Evolutionary conservation across 441 rosid species (phyloP).

Genomic region (Adansonia grandidieri): DNA sequence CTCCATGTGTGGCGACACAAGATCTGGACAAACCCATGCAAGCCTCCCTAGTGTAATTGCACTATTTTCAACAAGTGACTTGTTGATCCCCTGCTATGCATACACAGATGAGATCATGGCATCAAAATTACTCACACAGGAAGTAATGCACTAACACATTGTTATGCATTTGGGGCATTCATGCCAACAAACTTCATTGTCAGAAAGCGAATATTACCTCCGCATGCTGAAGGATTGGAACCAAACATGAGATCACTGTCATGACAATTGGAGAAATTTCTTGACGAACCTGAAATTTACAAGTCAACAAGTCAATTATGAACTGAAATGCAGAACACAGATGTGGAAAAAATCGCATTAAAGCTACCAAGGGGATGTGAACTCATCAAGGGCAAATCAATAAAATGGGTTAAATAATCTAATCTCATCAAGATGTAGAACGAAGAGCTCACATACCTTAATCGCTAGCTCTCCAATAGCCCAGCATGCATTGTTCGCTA

Average conservation of each 20-base stretch:
- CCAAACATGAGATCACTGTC: conserved; percentile 74
- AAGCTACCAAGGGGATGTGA: not conserved
- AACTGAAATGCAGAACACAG: too few species aligned
- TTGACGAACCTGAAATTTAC: conserved; percentile 71
- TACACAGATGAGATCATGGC: conserved; percentile 23
- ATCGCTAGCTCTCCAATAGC: conserved; percentile 97
- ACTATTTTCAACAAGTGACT: conserved; percentile 87
- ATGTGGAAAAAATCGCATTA: not conserved
- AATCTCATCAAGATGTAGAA: conserved; percentile 1
- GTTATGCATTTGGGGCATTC: not conserved
- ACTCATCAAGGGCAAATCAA: conserved; percentile 5
- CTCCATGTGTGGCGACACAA: conserved; percentile 77
- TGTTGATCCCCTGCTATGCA: conserved; percentile 71
- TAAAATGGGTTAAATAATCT: conserved; percentile 14
- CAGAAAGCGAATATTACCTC: conserved; percentile 55
- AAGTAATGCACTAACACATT: not conserved
- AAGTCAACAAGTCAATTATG: not conserved
- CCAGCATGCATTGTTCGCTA: conserved; percentile 99
- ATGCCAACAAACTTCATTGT: not conserved
- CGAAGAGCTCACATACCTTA: conserved; percentile 55
- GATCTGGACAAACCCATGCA: conserved; percentile 96
- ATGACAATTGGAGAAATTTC: conserved; percentile 88
- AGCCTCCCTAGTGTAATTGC: conserved; percentile 98
- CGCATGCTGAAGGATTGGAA: conserved; percentile 79
- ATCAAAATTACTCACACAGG: not conserved